A percentile compares a stretch with the other conserved stretches of the same genome.
phyloP scores from a whole-genome alignment of 169 alveolate genomes.

The Plasmodium vivax region DNA sequence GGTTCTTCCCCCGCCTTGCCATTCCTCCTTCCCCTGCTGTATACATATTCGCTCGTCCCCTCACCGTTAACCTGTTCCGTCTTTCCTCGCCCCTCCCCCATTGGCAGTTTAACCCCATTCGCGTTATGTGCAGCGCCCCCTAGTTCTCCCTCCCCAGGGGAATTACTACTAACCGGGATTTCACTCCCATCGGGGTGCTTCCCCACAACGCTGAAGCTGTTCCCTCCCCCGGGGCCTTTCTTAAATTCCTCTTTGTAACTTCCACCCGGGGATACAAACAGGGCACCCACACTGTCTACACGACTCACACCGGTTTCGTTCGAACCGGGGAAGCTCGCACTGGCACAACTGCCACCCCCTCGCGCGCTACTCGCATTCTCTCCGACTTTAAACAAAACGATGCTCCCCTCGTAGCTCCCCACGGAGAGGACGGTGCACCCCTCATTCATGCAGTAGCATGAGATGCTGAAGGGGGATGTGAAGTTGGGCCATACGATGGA shows the following conservation, averaged over 20 bases:
- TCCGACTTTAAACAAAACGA: conserved; percentile 31
- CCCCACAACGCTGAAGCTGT: not conserved
- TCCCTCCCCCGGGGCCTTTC: not conserved
- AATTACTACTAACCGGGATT: not conserved
- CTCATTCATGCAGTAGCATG: conserved; percentile 55
- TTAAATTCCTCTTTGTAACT: not conserved
- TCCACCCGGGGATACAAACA: not conserved
- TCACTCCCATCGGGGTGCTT: not conserved
- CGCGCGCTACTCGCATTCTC: conserved; percentile 1
- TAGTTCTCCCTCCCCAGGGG: not conserved
- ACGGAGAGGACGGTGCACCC: conserved; percentile 19
- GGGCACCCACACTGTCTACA: not conserved
- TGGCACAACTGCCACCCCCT: not conserved
- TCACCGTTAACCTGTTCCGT: not conserved
- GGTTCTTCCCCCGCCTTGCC: not conserved
- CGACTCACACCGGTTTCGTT: not conserved
- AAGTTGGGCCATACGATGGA: conserved; percentile 75
- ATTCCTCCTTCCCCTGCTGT: not conserved
- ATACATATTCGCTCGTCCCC: not conserved
- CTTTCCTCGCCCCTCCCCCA: not conserved
- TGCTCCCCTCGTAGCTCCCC: conserved; percentile 65
- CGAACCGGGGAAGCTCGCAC: not conserved
- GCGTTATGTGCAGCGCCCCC: not conserved
- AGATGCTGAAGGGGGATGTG: conserved; percentile 60
- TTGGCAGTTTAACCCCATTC: not conserved